Base-by-base conservation (phyloP, 1,284 basidiomycete genomes). In the Rhizopogon parksii region DNA sequence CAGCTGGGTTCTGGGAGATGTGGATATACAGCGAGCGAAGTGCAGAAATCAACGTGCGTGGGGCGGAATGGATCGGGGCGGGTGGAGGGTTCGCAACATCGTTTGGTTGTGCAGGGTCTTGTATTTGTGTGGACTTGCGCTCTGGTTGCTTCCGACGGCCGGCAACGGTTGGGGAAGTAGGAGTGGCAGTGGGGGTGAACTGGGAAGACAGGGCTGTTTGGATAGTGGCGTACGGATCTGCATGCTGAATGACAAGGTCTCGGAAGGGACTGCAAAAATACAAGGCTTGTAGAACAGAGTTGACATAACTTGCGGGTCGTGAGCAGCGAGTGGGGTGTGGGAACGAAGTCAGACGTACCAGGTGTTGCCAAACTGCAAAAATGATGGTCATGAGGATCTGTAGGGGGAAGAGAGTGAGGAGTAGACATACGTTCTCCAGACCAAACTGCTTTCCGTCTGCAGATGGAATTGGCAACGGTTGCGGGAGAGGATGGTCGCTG, bases 201-300 rank as follows among this genome's bases (percentile, higher is more conserved):
- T 50, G 51, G 6, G 60, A 50, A 19, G 63, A 36, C 2, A 53
- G 27, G n/a, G 38, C 32, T 37, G 56, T 50, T 35, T 53, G 59
- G 37, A 59, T 55, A 9, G 58, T 46, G n/a, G 54, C 36, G 49
- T 75, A 74, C 25, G 66, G 67, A 62, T 78, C 76, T 21, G 75
- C 68, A 53, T 82, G 77, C 46, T 83, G 76, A 45, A 82, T 75
- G 55, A 92, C 71, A 52, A 89, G 84, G 39, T 88, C 80, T 36
- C 89, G 77, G 63, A 93, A 91, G 0, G 89, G 88, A n/a, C 76
- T 68, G 58, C 88, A 91, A 58, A 87, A 88, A 71, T 97, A 99
- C 50, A 99, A 82, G 0, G 95, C 88, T 68, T 99, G 95, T 8
- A 99, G 79, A 25, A 99, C 91, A 14, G 95, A 98, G 71, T 98